phyloP scores from a whole-genome alignment of 2,329 filamentous ascomycete species.

The Diaporthe aspalathi region DNA sequence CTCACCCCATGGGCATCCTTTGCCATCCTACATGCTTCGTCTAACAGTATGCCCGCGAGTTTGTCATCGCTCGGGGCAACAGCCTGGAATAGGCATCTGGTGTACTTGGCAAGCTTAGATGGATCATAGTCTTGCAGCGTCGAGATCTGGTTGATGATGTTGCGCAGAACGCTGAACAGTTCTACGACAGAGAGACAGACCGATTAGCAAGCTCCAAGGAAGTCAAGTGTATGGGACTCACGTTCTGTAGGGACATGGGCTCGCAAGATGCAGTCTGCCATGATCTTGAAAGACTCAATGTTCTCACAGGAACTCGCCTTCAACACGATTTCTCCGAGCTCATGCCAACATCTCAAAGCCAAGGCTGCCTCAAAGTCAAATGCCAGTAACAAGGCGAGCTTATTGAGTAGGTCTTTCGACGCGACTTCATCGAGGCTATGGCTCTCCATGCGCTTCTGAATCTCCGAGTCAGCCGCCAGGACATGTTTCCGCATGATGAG shows the following conservation, averaged over 20 bases:
- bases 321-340: constrained; percentile 70
- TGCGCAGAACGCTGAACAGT: constrained; percentile 66
- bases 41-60: constrained; percentile 69
- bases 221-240: constrained; percentile 45
- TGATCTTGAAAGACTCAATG: constrained; percentile 65
- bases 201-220: not conserved
- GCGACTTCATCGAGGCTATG: constrained; percentile 56
- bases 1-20: constrained; percentile 61
- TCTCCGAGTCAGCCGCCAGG: constrained; percentile 63
- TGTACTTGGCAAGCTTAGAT: constrained; percentile 76
- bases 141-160: constrained; percentile 77
- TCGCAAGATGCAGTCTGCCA: constrained; percentile 74
- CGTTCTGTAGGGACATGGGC: constrained; percentile 63
- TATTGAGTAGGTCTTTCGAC: constrained; percentile 66
- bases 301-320: constrained; percentile 59
- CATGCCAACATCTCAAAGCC: constrained; percentile 74
- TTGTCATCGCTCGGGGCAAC: constrained; percentile 68
- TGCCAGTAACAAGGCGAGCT: constrained; percentile 74
- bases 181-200: constrained; percentile 50
- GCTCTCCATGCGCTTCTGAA: constrained; percentile 53
- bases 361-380: constrained; percentile 85
- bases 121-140: constrained; percentile 66
- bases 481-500: constrained; percentile 70
- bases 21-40: constrained; percentile 70
- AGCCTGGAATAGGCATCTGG: constrained; percentile 80